Conservation (phyloP, 2,329 filamentous ascomycete species). For the Emericellopsis atlantica region DNA sequence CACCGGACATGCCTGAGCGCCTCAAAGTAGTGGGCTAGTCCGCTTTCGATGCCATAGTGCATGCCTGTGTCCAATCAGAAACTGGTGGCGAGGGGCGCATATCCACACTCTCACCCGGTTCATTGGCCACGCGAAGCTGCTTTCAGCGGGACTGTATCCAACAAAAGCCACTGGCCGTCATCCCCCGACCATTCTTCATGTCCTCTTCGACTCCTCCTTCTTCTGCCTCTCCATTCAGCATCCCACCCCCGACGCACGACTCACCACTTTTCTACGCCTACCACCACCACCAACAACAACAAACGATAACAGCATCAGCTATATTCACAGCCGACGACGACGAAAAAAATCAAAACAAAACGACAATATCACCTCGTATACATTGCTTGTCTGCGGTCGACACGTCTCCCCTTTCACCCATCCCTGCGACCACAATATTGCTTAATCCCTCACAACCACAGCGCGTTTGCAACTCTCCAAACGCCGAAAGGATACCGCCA, state of each 20-base stretch:
- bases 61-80: constrained; percentile 2
- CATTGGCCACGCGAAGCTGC: constrained; percentile 1
- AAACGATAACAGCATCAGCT: too few species aligned
- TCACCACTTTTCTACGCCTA: neutral
- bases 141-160: constrained; percentile 1
- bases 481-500: neutral
- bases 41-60: constrained; percentile 1
- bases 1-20: constrained; percentile 3
- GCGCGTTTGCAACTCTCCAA: neutral
- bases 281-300: neutral
- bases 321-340: too few species aligned
- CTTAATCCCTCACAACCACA: too few species aligned
- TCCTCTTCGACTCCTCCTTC: constrained; percentile 1
- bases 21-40: constrained; percentile 1
- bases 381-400: too few species aligned
- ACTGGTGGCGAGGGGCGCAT: constrained; percentile 3
- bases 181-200: constrained; percentile 3
- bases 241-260: neutral
- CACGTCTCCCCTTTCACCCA: too few species aligned
- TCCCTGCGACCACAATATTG: too few species aligned
- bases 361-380: too few species aligned
- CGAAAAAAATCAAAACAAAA: too few species aligned
- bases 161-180: constrained; percentile 4
- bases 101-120: neutral
- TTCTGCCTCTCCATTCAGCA: neutral